These are phyloP conservation scores for Hygrocybe punicea DNA, from an alignment of 768 basidiomycete genomes.

Conservation along the genomic window DNA sequence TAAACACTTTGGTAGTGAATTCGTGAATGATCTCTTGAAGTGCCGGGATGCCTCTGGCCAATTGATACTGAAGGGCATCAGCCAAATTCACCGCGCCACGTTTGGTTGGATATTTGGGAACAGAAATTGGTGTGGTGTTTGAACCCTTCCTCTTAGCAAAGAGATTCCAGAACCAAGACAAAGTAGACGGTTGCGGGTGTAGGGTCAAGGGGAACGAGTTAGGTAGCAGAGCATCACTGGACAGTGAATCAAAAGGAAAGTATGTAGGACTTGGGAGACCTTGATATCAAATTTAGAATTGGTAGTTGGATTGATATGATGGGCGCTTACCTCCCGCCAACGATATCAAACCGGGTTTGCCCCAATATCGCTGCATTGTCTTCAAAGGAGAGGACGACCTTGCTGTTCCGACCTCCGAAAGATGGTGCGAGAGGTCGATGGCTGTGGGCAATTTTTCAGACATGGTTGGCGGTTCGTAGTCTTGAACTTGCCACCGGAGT, in stretches of 20 bases:
- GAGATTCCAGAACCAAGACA: slow-evolving; percentile 60
- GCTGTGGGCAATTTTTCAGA: slow-evolving; percentile 43
- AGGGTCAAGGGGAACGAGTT: slow-evolving; percentile 47
- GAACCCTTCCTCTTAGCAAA: slow-evolving; percentile 37
- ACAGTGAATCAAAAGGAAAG: slow-evolving; percentile 66
- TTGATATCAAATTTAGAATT: slow-evolving; percentile 19
- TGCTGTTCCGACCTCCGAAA: slow-evolving; percentile 53
- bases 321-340: slow-evolving; percentile 60
- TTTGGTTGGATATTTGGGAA: slow-evolving; percentile 58
- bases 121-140: slow-evolving; percentile 45
- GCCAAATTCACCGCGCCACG: slow-evolving; percentile 56
- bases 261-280: slow-evolving; percentile 65
- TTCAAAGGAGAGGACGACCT: slow-evolving; percentile 60
- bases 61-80: slow-evolving; percentile 66
- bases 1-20: slow-evolving; percentile 52
- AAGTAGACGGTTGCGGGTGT: slow-evolving; percentile 25
- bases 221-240: slow-evolving; percentile 48
- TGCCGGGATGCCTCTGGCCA: slow-evolving; percentile 52
- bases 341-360: slow-evolving; percentile 49
- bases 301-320: background rate
- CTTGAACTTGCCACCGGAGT: background rate
- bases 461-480: too few species aligned
- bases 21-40: slow-evolving; percentile 56
- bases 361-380: slow-evolving; percentile 57
- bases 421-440: slow-evolving; percentile 69